Conservation (phyloP, 306 rosid species). For the Biancaea sappan region DNA sequence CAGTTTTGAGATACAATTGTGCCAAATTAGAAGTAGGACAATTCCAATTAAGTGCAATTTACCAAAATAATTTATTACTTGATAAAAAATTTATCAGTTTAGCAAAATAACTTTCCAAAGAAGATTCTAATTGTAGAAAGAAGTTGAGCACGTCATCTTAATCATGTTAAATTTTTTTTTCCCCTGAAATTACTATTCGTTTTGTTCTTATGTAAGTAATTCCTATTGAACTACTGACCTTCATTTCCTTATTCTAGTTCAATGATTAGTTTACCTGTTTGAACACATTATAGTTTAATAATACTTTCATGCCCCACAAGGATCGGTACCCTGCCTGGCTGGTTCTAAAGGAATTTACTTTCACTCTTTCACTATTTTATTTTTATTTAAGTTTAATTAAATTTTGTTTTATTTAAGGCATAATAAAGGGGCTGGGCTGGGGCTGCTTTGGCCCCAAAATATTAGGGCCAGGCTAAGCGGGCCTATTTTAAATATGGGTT, state of each 20-base stretch:
- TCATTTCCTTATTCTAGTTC: background rate
- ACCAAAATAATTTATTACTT: background rate
- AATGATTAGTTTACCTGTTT: background rate
- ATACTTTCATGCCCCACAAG: background rate
- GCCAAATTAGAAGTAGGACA: background rate
- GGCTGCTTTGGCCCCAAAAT: no score
- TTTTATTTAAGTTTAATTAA: no score
- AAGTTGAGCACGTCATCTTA: background rate
- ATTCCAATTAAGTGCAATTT: background rate
- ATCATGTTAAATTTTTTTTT: background rate
- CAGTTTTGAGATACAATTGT: no score
- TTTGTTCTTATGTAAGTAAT: background rate
- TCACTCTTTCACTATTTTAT: no score
- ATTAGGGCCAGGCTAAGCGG: no score
- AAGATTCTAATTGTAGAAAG: background rate
- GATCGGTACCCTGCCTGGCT: background rate
- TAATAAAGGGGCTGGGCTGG: no score
- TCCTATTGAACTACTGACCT: background rate
- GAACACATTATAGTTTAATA: background rate
- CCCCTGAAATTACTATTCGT: background rate
- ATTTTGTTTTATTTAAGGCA: no score
- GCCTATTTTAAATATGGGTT: no score
- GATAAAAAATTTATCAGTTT: no score
- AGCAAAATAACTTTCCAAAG: background rate
- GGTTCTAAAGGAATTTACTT: no score